phyloP scores from a whole-genome alignment of 2,329 filamentous ascomycete genomes.

The Xylaria sp. region DNA sequence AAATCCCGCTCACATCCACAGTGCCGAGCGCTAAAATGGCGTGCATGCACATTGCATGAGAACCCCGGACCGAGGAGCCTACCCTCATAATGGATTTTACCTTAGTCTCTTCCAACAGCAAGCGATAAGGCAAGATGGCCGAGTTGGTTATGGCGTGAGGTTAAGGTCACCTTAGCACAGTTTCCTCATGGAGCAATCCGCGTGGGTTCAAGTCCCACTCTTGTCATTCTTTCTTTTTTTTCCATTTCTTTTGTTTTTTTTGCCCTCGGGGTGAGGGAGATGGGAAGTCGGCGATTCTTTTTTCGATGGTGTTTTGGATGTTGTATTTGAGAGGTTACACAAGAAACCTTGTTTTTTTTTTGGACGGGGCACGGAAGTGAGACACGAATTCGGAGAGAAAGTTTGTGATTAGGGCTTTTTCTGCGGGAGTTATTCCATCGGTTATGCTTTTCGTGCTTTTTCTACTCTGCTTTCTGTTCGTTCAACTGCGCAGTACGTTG shows the following conservation, averaged over 20 bases:
- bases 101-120: not conserved
- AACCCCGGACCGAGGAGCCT: not conserved
- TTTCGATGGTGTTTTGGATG: no score
- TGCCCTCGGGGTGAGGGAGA: not conserved
- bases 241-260: not conserved
- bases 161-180: slow-evolving; percentile 7
- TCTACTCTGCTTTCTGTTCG: no score
- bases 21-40: not conserved
- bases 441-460: no score
- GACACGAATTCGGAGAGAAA: no score
- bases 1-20: not conserved
- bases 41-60: not conserved
- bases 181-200: slow-evolving; percentile 31
- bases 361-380: no score
- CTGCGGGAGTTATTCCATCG: no score
- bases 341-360: no score
- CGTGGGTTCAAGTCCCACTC: slow-evolving; percentile 38
- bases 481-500: no score
- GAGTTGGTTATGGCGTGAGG: slow-evolving; percentile 33
- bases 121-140: slow-evolving; percentile 30
- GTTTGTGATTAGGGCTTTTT: no score
- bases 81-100: no score
- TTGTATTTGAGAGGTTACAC: no score
- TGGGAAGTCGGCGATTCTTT: not conserved
- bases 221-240: slow-evolving; percentile 17